A percentile compares a stretch with the other conserved stretches of the same genome.
These are phyloP conservation scores for Alternaria brassicicola DNA, from an alignment of 2,329 filamentous ascomycete species.

Conservation along the genomic window DNA sequence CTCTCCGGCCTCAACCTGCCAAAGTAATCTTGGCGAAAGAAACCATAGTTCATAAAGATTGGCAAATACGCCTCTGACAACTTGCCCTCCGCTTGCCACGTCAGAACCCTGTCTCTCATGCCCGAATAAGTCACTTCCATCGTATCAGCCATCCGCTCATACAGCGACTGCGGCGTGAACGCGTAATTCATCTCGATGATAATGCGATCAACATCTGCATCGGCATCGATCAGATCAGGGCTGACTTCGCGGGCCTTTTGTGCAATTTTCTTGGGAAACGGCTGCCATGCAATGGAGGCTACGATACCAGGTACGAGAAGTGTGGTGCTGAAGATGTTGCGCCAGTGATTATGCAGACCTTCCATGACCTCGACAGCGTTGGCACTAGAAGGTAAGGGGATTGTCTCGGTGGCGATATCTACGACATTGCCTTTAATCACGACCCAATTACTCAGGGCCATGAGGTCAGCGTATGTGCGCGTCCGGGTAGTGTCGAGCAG, in stretches of 20 bases:
- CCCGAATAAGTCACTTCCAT: slow-evolving; percentile 50
- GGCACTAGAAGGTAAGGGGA: slow-evolving; percentile 33
- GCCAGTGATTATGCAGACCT: slow-evolving; percentile 39
- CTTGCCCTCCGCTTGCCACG: slow-evolving; percentile 46
- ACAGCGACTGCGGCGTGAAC: slow-evolving; percentile 41
- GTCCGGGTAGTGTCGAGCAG: slow-evolving; percentile 55
- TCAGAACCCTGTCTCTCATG: slow-evolving; percentile 45
- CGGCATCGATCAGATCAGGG: slow-evolving; percentile 50
- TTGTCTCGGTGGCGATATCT: slow-evolving; percentile 45
- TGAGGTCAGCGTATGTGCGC: slow-evolving; percentile 56
- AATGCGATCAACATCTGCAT: slow-evolving; percentile 51
- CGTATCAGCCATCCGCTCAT: slow-evolving; percentile 50
- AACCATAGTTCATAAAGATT: slow-evolving; percentile 57
- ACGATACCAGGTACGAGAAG: slow-evolving; percentile 40
- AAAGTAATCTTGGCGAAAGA: slow-evolving; percentile 55
- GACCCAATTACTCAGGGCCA: slow-evolving; percentile 54
- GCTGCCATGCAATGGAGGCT: slow-evolving; percentile 45
- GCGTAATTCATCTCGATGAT: slow-evolving; percentile 56
- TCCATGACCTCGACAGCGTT: slow-evolving; percentile 37
- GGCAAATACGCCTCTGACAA: slow-evolving; percentile 53
- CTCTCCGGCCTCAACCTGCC: slow-evolving; percentile 46
- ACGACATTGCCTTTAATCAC: slow-evolving; percentile 42
- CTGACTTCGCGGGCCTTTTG: slow-evolving; percentile 24
- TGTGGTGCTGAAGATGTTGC: slow-evolving; percentile 30
- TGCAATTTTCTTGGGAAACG: slow-evolving; percentile 39